phyloP scores from a whole-genome alignment of 2,329 filamentous ascomycete species.

The Pseudonectria foliicola region DNA sequence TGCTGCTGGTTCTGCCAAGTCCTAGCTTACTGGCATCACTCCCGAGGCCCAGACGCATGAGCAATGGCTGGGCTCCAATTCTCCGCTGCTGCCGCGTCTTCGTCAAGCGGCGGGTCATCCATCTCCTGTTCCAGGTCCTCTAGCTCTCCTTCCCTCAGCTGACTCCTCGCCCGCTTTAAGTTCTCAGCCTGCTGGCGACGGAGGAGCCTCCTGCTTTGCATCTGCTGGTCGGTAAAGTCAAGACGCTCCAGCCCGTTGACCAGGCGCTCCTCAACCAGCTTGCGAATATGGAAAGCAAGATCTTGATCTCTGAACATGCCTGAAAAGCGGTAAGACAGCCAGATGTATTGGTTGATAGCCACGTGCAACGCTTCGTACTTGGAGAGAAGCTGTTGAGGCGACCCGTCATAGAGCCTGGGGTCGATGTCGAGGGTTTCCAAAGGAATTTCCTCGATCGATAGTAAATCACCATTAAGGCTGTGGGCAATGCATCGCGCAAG shows the following conservation, averaged over 20 bases:
- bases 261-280: constrained; percentile 69
- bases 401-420: constrained; percentile 27
- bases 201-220: constrained; percentile 18
- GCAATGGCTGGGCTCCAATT: background rate
- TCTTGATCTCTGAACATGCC: constrained; percentile 70
- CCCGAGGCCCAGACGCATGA: no score
- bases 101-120: constrained; percentile 10
- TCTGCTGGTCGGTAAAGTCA: constrained; percentile 34
- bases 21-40: no score
- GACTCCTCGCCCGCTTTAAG: constrained; percentile 7
- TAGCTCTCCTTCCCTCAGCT: constrained; percentile 8
- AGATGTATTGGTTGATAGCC: constrained; percentile 76
- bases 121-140: constrained; percentile 12
- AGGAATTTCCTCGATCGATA: constrained; percentile 63
- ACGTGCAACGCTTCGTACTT: constrained; percentile 74
- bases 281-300: constrained; percentile 73
- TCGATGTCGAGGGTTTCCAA: constrained; percentile 69
- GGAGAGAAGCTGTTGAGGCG: constrained; percentile 51
- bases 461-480: constrained; percentile 58
- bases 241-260: constrained; percentile 40
- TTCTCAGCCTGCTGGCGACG: constrained; percentile 16
- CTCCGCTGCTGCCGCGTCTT: constrained; percentile 3
- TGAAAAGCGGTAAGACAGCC: constrained; percentile 84
- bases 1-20: no score
- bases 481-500: constrained; percentile 65